These are phyloP conservation scores for Apiospora aurea DNA, from an alignment of 2,329 filamentous ascomycete genomes.

Conservation along the genomic window DNA sequence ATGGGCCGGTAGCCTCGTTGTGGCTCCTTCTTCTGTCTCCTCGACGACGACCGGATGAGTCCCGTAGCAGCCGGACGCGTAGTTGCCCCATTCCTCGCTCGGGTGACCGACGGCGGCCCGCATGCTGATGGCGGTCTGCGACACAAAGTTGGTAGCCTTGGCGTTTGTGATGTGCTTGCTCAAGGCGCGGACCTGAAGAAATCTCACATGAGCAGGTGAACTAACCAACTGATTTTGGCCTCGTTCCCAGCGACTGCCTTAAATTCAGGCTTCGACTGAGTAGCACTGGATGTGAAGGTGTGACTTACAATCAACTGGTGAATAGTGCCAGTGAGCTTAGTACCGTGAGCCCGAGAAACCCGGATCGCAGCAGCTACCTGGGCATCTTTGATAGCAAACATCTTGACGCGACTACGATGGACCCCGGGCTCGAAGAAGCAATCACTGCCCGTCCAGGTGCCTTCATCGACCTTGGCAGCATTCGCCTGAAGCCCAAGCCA, in stretches of 20 bases:
- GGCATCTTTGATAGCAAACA: constrained; percentile 41
- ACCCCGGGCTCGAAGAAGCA: constrained; percentile 37
- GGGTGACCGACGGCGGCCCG: constrained; percentile 43
- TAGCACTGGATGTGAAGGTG: neutral
- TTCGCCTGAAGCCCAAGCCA: constrained; percentile 43
- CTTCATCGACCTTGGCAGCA: constrained; percentile 36
- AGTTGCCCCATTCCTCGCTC: constrained; percentile 46
- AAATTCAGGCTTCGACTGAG: too few relatives aligned
- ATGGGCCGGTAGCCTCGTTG: constrained; percentile 28
- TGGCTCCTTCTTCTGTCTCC: neutral
- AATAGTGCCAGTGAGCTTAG: constrained; percentile 51
- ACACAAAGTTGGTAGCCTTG: constrained; percentile 43
- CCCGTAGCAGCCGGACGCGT: constrained; percentile 40
- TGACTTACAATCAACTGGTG: constrained; percentile 44
- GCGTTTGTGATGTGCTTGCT: constrained; percentile 38
- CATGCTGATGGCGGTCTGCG: constrained; percentile 50
- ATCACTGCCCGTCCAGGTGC: constrained; percentile 44
- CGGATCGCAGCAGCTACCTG: constrained; percentile 39
- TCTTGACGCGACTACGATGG: constrained; percentile 40
- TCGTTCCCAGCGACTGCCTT: too few relatives aligned
- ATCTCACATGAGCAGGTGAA: neutral
- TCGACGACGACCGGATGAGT: constrained; percentile 30
- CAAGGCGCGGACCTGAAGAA: constrained; percentile 41
- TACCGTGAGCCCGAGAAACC: constrained; percentile 40
- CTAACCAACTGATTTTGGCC: neutral